Percentiles rank a stretch among this genome's conserved stretches.
These are phyloP conservation scores for Chlorella variabilis DNA, from an alignment of 163 green algal genomes.

Conservation along the genomic window DNA sequence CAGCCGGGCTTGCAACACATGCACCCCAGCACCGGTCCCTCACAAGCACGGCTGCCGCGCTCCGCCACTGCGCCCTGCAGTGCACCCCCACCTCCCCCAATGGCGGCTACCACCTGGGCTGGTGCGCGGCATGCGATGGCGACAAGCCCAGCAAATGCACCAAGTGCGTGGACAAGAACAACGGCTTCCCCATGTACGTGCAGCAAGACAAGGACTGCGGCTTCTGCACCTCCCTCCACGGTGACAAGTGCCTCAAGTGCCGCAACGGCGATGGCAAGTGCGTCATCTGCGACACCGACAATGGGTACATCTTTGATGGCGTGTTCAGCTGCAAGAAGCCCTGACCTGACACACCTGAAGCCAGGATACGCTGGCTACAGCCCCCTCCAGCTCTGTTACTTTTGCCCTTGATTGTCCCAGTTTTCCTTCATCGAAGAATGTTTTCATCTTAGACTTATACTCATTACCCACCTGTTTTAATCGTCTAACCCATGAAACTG, in stretches of 20 bases:
- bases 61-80: no score
- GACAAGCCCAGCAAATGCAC: not conserved
- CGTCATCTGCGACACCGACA: not conserved
- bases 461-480: no score
- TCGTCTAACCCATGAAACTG: no score
- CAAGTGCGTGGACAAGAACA: not conserved
- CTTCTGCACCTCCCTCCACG: not conserved
- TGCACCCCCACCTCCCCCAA: not conserved
- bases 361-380: no score
- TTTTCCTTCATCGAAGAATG: no score
- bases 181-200: conserved; percentile 1
- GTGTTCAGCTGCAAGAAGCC: not conserved
- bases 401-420: no score
- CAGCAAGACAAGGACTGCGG: not conserved
- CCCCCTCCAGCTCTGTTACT: no score
- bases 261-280: not conserved
- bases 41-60: no score
- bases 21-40: no score
- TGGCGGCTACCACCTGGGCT: not conserved
- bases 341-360: no score
- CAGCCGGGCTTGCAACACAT: no score
- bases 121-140: not conserved
- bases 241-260: not conserved
- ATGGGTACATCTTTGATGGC: not conserved
- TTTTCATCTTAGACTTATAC: no score